Percentiles rank a stretch among this genome's conserved stretches.
phyloP scores from a whole-genome alignment of 2,329 filamentous ascomycete genomes.

The Juglanconis oblonga region DNA sequence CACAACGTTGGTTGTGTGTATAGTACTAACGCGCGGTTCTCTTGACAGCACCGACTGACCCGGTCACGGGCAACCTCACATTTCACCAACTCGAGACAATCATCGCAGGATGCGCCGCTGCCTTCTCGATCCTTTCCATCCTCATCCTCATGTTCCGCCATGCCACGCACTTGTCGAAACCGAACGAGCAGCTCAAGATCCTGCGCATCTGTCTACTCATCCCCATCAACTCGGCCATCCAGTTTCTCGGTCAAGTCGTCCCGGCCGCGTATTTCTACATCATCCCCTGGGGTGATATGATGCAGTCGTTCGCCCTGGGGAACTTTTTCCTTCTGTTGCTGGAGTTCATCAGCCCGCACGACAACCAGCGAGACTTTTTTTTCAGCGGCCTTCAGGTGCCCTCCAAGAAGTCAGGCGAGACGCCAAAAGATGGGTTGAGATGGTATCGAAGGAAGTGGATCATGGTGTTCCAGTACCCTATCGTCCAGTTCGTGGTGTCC shows the following conservation, averaged over 20 bases:
- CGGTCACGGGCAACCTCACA: not conserved
- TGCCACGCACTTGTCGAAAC: constrained; percentile 34
- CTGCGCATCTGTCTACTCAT: constrained; percentile 39
- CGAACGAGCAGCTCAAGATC: constrained; percentile 39
- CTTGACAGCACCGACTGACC: constrained; percentile 4
- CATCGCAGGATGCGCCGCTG: constrained; percentile 8
- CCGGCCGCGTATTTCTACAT: constrained; percentile 38
- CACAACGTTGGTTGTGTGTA: not conserved
- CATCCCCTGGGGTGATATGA: constrained; percentile 33
- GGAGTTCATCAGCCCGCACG: constrained; percentile 36
- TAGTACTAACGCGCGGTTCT: not conserved
- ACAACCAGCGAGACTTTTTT: constrained; percentile 31
- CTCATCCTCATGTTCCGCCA: constrained; percentile 7
- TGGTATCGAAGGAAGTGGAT: constrained; percentile 35
- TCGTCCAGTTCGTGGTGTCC: constrained; percentile 37
- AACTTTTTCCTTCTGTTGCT: constrained; percentile 42
- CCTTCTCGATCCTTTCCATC: constrained; percentile 13
- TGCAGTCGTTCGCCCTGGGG: constrained; percentile 37
- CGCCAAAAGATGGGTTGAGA: constrained; percentile 25
- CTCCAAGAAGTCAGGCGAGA: constrained; percentile 23
- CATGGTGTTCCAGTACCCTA: constrained; percentile 38
- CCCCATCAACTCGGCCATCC: constrained; percentile 36
- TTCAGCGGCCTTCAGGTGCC: constrained; percentile 32
- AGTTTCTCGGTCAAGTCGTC: constrained; percentile 35
- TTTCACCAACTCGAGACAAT: constrained; percentile 15